Evolutionary conservation across 805 yeast genomes (phyloP).

Genomic region (Torulaspora indica): DNA sequence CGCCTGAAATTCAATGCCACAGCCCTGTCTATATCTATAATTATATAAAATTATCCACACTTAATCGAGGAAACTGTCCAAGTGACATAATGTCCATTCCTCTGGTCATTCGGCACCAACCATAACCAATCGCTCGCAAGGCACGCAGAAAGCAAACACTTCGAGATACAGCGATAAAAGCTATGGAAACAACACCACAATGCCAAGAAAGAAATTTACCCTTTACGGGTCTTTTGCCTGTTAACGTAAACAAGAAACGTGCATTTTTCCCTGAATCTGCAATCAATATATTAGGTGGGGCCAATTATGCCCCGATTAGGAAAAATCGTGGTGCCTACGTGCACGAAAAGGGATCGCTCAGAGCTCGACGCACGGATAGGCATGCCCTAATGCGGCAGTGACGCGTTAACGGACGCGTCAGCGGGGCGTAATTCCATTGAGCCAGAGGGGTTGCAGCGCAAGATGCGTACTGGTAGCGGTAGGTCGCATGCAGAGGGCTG

Average conservation of each 20-base stretch:
- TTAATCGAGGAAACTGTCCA: too few relatives aligned
- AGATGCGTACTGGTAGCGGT: too few relatives aligned
- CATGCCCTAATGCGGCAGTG: neutral
- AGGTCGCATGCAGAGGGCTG: too few relatives aligned
- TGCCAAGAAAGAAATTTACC: neutral
- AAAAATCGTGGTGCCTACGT: too few relatives aligned
- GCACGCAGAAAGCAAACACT: neutral
- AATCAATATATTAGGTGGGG: neutral
- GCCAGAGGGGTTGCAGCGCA: too few relatives aligned
- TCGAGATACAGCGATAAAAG: neutral
- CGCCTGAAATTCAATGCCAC: too few relatives aligned
- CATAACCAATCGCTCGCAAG: neutral
- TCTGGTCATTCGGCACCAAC: neutral
- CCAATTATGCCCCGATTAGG: neutral
- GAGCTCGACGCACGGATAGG: neutral
- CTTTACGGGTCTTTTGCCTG: neutral
- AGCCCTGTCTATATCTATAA: too few relatives aligned
- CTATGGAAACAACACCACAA: neutral
- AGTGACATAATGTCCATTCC: too few relatives aligned
- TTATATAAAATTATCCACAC: too few relatives aligned
- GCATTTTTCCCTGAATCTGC: too few relatives aligned
- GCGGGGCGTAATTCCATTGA: neutral
- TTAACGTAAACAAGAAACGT: too few relatives aligned
- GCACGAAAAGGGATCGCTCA: neutral
- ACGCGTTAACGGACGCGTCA: conserved; percentile 1